Percentiles rank a stretch among this genome's conserved stretches.
phyloP scores from a whole-genome alignment of 768 basidiomycete species.

The Coprinellus aureogranulatus region DNA sequence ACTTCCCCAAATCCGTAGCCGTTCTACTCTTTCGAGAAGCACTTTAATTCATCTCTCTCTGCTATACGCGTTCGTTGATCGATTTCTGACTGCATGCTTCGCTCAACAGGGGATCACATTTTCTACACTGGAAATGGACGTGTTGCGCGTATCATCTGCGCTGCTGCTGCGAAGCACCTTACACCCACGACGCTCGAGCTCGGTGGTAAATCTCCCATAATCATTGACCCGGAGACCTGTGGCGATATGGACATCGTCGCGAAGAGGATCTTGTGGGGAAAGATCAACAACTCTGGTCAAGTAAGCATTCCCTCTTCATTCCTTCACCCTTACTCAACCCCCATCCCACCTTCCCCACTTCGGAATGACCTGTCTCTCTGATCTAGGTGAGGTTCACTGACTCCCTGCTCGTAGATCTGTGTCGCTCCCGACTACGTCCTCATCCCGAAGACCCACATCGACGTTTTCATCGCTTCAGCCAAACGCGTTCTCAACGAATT shows the following conservation, averaged over 20 bases:
- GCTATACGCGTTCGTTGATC: too few species aligned
- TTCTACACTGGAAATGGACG: conserved; percentile 48
- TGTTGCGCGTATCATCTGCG: conserved; percentile 47
- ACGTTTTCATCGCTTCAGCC: conserved; percentile 43
- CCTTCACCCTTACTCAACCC: background rate
- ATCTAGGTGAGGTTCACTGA: too few species aligned
- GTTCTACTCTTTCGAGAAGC: background rate
- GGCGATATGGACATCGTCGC: conserved; percentile 43
- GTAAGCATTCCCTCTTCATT: conserved; percentile 20
- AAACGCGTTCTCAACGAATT: conserved; percentile 40
- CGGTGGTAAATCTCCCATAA: conserved; percentile 50
- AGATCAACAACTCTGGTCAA: conserved; percentile 65
- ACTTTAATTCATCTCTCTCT: too few species aligned
- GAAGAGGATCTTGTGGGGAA: conserved; percentile 66
- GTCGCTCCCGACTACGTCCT: conserved; percentile 52
- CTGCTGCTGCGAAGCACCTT: conserved; percentile 52
- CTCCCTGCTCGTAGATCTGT: conserved; percentile 45
- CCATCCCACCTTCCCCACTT: too few species aligned
- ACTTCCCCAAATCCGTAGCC: background rate
- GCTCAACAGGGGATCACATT: conserved; percentile 33
- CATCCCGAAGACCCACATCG: conserved; percentile 38
- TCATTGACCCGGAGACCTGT: conserved; percentile 29
- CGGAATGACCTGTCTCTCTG: too few species aligned
- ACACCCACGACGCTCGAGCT: conserved; percentile 58
- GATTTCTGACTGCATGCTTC: too few species aligned